Evolutionary conservation across 129 eudicot species (phyloP), one percentile per base, ranked within the genome.

Genomic region (Oenanthe sinensis): DNA sequence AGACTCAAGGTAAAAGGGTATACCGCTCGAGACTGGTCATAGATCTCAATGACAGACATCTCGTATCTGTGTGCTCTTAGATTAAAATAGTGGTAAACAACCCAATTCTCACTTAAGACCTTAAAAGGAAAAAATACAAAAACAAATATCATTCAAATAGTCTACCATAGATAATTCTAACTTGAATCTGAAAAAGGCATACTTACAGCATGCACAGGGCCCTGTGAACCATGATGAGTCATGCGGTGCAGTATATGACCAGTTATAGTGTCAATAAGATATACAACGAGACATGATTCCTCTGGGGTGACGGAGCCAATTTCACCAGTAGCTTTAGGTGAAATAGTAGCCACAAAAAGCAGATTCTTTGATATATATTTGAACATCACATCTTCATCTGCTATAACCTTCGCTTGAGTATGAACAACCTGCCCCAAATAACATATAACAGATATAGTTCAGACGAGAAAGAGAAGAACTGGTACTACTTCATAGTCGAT

Each of bases 71-170:
- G 97, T 54, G 97, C 99, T 82, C 97, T 87, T 77, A 92, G 85
- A 82, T 92, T 96, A 87, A 96, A 96, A 84, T 96, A 96, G 90
- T 96, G 99, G 87, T 96, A 96, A 79, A 96, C 99, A 81, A 96
- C 91, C 99, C 99, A 96, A 83, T 96, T 96, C 88, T 96, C 99
- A 82, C 97, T 92, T 72, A 96, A 88, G 71, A 96, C 99, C 97
- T 96, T 79, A 87, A 88, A 6, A 50, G 43, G 75, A 36, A 73
- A 0, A 7, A 43, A 44, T 8, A 78, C 8, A 80, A 42, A 76
- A 24, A 6, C 20, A 80, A 54, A 45, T 5, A 47, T 50, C 76
- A 52, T 75, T 9, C 8, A 28, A 63, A 4, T 28, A 63, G 72
- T 30, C 72, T 84, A 80, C 42, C 69, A 55, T 50, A 48, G 74